phyloP scores from a whole-genome alignment of 2,329 filamentous ascomycete species.

The Atkinsonella texensis region DNA sequence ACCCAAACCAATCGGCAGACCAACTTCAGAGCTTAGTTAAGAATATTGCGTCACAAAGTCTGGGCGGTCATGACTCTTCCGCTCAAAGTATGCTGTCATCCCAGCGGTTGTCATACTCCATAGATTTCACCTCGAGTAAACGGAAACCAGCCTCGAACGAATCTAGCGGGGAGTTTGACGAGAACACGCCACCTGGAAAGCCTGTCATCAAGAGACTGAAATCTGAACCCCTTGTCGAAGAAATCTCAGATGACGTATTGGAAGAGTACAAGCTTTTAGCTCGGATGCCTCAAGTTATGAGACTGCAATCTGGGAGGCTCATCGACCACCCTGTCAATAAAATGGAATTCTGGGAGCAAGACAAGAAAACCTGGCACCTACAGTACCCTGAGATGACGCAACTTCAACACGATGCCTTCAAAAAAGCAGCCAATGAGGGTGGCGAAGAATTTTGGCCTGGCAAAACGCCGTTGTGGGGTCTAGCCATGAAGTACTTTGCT shows the following conservation, averaged over 20 bases:
- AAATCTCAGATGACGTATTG: conserved; percentile 21
- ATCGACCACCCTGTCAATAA: conserved; percentile 47
- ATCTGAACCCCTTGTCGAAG: conserved; percentile 32
- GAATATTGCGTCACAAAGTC: conserved; percentile 42
- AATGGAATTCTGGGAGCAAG: conserved; percentile 44
- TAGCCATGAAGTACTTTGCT: conserved; percentile 48
- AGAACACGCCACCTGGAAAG: conserved; percentile 23
- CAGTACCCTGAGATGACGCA: conserved; percentile 53
- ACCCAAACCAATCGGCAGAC: conserved; percentile 32
- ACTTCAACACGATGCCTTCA: conserved; percentile 44
- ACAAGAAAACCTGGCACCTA: conserved; percentile 46
- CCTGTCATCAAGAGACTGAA: conserved; percentile 44
- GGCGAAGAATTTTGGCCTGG: conserved; percentile 42
- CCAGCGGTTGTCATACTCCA: conserved; percentile 14
- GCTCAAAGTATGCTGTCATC: conserved; percentile 11
- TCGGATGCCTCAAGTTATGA: conserved; percentile 35
- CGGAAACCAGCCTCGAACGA: conserved; percentile 38
- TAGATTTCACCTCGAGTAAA: conserved; percentile 40
- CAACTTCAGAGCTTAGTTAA: conserved; percentile 40
- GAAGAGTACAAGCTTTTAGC: conserved; percentile 36
- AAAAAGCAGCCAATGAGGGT: conserved; percentile 34
- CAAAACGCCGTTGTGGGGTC: conserved; percentile 38
- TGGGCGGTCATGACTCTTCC: conserved; percentile 33
- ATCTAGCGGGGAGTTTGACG: conserved; percentile 40
- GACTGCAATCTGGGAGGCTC: conserved; percentile 39